Base-by-base conservation (phyloP, 192 early-diverging fungal species). In the Pilaira anomala region DNA sequence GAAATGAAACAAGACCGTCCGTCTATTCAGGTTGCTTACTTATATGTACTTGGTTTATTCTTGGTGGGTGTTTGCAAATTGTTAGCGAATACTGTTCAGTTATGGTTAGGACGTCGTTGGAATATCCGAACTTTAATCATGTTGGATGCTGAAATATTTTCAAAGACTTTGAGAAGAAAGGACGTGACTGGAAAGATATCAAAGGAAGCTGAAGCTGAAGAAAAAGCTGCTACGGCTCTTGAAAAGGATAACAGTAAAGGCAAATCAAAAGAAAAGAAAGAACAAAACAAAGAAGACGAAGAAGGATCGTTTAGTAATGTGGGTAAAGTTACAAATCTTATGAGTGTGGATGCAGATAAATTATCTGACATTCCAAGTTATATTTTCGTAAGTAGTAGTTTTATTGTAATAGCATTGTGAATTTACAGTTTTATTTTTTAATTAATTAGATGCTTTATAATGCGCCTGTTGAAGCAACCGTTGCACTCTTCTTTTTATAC, bases 281-380 rank as follows among this genome's bases (percentile, higher is more conserved):
- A 65, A 13, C 11, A 55, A 3, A 4, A 28, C 19, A n/a, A 36
- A 36, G 9, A 55, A 28, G 52, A 57, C 4, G 69, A 42, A 28
- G n/a, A 66, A 1, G 39, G 68, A 14, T 60, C 73, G 0, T 69
- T 77, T 3, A 68, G 69, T 22, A 28, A 69, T 62, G 79, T 82
- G 16, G 88, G 88, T 40, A 86, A 85, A 72, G 83, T 91, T 44
- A 87, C 87, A 13, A 89, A 88, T 68, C 62, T 91, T 64, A 87
- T 91, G 75, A 80, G 88, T 9, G 82, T 88, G 3, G 91, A 93
- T 48, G 75, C 89, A 26, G 74, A 78, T 19, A 82, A 83, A 51
- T 59, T 93, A 3, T 65, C 78, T 6, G 74, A 82, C 21, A 68
- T 83, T n/a, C 67, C 75, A 0, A 69, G 79, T 21, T 85, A 87